A percentile compares a stretch with the other conserved stretches of the same genome.
Conservation (phyloP, 2,329 filamentous ascomycete species). For the Chrysoporthe austroafricana region DNA sequence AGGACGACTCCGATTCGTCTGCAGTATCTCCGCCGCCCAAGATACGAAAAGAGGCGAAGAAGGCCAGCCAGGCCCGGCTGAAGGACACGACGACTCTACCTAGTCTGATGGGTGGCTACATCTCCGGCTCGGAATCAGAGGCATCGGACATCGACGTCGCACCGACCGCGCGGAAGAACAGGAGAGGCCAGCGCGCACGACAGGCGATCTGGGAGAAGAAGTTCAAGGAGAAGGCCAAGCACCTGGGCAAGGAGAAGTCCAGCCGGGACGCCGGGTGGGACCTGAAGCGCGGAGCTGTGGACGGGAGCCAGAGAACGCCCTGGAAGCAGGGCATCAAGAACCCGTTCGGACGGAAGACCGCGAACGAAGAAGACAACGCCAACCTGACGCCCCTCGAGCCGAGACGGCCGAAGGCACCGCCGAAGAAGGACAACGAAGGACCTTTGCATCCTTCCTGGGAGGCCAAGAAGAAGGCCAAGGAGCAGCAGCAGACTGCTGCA, state of each 20-base stretch:
- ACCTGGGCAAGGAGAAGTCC: conserved; percentile 52
- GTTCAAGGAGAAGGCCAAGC: conserved; percentile 72
- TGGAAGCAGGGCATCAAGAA: conserved; percentile 57
- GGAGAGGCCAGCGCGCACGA: conserved; percentile 75
- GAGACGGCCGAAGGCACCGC: conserved; percentile 8
- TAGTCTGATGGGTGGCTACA: conserved; percentile 77
- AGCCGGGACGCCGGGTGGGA: conserved; percentile 61
- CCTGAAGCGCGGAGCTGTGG: conserved; percentile 58
- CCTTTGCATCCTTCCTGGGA: conserved; percentile 68
- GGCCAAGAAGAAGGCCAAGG: conserved; percentile 65
- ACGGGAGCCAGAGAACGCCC: conserved; percentile 47
- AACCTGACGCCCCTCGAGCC: conserved; percentile 13
- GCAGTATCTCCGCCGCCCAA: conserved; percentile 27
- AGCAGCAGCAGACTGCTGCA: conserved; percentile 53
- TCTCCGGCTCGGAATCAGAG: conserved; percentile 71
- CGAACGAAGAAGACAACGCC: conserved; percentile 10
- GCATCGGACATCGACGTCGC: conserved; percentile 69
- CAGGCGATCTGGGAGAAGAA: conserved; percentile 83
- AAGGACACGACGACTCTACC: conserved; percentile 68
- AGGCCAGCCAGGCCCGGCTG: conserved; percentile 28
- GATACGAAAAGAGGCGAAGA: conserved; percentile 37
- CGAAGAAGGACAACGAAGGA: conserved; percentile 37
- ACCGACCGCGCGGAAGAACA: conserved; percentile 67
- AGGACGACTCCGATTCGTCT: conserved; percentile 26
- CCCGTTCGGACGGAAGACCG: conserved; percentile 36